Percentiles rank a stretch among this genome's conserved stretches.
These are phyloP conservation scores for Aspergillus neoniger DNA, from an alignment of 2,329 filamentous ascomycete genomes.

Conservation along the genomic window DNA sequence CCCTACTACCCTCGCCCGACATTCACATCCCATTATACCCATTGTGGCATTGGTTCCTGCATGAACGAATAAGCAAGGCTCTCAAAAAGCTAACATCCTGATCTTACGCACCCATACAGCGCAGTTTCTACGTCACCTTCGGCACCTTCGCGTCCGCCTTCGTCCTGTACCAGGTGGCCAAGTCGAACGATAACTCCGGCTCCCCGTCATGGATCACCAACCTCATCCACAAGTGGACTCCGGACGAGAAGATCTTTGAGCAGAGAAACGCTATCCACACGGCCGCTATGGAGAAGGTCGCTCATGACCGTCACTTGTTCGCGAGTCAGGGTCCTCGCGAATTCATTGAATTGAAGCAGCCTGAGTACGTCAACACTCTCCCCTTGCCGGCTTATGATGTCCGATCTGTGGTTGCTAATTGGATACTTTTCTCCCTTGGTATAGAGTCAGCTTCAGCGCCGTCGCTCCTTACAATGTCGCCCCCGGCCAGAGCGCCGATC, in stretches of 20 bases:
- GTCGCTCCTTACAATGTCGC: slow-evolving; percentile 65
- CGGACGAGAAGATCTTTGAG: slow-evolving; percentile 56
- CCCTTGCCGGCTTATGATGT: too few relatives aligned
- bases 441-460: slow-evolving; percentile 60
- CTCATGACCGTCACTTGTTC: slow-evolving; percentile 63
- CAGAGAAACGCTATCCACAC: slow-evolving; percentile 63
- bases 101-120: slow-evolving; percentile 34
- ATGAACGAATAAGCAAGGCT: not conserved
- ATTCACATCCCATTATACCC: not conserved
- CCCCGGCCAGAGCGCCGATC: slow-evolving; percentile 61
- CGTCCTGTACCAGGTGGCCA: slow-evolving; percentile 45
- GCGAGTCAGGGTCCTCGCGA: slow-evolving; percentile 44
- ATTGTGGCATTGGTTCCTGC: slow-evolving; percentile 1
- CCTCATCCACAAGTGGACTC: slow-evolving; percentile 58
- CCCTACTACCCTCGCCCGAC: not conserved
- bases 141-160: slow-evolving; percentile 46
- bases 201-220: slow-evolving; percentile 44
- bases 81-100: slow-evolving; percentile 21
- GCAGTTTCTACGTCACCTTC: slow-evolving; percentile 50
- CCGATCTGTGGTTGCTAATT: too few relatives aligned
- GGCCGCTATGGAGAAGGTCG: slow-evolving; percentile 63
- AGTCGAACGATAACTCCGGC: slow-evolving; percentile 41
- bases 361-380: slow-evolving; percentile 63
- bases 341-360: slow-evolving; percentile 59
- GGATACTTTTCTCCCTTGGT: too few relatives aligned